A percentile compares a stretch with the other conserved stretches of the same genome.
These are phyloP conservation scores for Suillus discolor DNA, from an alignment of 768 basidiomycete species.

Conservation along the genomic window DNA sequence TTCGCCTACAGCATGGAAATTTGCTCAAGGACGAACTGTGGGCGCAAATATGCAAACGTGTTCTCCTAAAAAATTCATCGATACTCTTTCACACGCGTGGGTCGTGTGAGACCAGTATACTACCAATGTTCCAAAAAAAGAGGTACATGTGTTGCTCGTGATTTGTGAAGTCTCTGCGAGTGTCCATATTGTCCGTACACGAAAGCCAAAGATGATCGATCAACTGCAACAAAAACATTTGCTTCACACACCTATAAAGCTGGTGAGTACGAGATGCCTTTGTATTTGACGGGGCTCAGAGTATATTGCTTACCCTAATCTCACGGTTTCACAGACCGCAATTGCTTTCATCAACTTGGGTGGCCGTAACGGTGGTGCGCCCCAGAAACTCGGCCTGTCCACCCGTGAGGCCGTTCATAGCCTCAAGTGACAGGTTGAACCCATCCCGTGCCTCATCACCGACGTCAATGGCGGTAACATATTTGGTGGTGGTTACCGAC, in stretches of 20 bases:
- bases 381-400: slow-evolving; percentile 31
- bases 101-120: neutral
- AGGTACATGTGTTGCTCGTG: neutral
- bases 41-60: neutral
- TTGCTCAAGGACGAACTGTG: neutral
- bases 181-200: neutral
- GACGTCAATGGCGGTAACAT: slow-evolving; percentile 55
- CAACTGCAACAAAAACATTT: neutral
- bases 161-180: neutral
- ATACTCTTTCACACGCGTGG: neutral
- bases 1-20: neutral
- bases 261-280: neutral
- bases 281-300: neutral
- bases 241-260: neutral
- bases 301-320: neutral
- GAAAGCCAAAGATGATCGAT: neutral
- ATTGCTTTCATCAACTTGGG: slow-evolving; percentile 14
- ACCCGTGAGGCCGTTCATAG: slow-evolving; percentile 39
- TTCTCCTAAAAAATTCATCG: neutral
- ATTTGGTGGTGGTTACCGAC: slow-evolving; percentile 39
- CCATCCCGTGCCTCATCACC: slow-evolving; percentile 28
- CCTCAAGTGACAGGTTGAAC: slow-evolving; percentile 40
- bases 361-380: slow-evolving; percentile 23
- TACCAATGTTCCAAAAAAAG: neutral
- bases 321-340: slow-evolving; percentile 17